Percentiles rank a stretch among this genome's conserved stretches.
phyloP scores from a whole-genome alignment of 1,139 yeast species.

The Debaryomycetaceae sp. region DNA sequence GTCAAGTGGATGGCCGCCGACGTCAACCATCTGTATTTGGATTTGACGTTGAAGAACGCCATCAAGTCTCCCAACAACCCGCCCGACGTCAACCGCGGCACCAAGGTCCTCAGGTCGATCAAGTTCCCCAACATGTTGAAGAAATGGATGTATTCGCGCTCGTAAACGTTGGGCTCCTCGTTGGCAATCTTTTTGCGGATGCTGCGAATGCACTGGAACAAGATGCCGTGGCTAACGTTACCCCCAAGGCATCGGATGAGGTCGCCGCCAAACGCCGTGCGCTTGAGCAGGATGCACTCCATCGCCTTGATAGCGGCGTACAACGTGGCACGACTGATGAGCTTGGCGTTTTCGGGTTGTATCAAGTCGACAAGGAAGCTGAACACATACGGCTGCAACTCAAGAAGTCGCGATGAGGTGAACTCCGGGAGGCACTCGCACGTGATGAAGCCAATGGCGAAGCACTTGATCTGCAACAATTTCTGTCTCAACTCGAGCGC shows the following conservation, averaged over 20 bases:
- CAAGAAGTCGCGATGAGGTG: conserved; percentile 63
- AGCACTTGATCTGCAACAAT: conserved; percentile 60
- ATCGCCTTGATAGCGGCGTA: conserved; percentile 63
- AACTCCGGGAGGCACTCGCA: conserved; percentile 50
- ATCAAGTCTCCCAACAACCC: conserved; percentile 68
- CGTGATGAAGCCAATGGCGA: conserved; percentile 55
- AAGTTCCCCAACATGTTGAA: conserved; percentile 58
- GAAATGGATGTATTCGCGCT: conserved; percentile 49
- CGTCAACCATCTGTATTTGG: conserved; percentile 52
- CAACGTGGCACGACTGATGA: conserved; percentile 48
- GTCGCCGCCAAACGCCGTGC: conserved; percentile 66
- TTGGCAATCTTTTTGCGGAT: conserved; percentile 47
- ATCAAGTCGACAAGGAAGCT: conserved; percentile 68
- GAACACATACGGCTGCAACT: conserved; percentile 71
- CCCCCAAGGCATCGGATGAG: conserved; percentile 83
- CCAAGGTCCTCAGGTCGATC: conserved; percentile 49
- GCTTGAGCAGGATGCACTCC: conserved; percentile 66
- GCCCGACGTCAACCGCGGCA: conserved; percentile 48
- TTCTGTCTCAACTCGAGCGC: conserved; percentile 54
- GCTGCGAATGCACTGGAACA: conserved; percentile 67
- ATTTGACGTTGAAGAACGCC: conserved; percentile 53
- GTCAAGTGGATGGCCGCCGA: conserved; percentile 65
- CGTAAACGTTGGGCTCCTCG: conserved; percentile 31
- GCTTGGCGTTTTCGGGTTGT: conserved; percentile 49
- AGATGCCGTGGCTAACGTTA: conserved; percentile 78